phyloP scores from a whole-genome alignment of 257 asterid species.

The Nicotiana obtusifolia region DNA sequence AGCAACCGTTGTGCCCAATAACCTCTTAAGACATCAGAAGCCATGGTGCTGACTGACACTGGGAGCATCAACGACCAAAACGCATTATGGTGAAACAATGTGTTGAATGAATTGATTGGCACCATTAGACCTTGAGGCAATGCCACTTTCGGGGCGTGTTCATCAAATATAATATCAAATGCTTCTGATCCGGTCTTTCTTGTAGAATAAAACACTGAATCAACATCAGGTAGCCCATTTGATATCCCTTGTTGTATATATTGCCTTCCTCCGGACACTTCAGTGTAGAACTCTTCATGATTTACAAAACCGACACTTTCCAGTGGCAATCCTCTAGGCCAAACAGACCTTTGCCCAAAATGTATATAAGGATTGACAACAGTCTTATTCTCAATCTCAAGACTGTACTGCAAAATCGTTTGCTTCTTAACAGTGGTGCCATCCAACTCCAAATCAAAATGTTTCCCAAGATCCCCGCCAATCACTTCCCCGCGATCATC shows the following conservation, averaged over 20 bases:
- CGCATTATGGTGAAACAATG: constrained; percentile 75
- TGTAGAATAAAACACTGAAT: constrained; percentile 83
- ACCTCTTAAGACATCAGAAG: constrained; percentile 92
- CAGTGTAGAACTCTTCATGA: constrained; percentile 84
- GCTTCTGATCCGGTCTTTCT: constrained; percentile 68
- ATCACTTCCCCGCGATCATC: constrained; percentile 92
- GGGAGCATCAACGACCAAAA: constrained; percentile 99
- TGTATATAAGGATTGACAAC: constrained; percentile 91
- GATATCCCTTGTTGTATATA: constrained; percentile 93
- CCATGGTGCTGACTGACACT: constrained; percentile 90
- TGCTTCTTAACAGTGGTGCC: constrained; percentile 79
- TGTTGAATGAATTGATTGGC: constrained; percentile 82
- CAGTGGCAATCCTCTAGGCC: constrained; percentile 95
- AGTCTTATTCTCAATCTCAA: constrained; percentile 74
- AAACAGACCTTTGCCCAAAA: constrained; percentile 90
- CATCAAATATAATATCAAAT: constrained; percentile 78
- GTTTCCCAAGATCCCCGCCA: constrained; percentile 73
- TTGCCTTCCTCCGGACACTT: constrained; percentile 83
- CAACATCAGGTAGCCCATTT: constrained; percentile 92
- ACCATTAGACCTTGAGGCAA: constrained; percentile 93
- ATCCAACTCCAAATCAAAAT: constrained; percentile 76
- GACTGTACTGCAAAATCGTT: constrained; percentile 78
- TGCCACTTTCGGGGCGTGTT: constrained; percentile 82
- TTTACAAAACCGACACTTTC: constrained; percentile 88
- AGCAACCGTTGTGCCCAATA: constrained; percentile 93